Base-by-base conservation (phyloP, 2,329 filamentous ascomycete species). In the Xylaria sp. region DNA sequence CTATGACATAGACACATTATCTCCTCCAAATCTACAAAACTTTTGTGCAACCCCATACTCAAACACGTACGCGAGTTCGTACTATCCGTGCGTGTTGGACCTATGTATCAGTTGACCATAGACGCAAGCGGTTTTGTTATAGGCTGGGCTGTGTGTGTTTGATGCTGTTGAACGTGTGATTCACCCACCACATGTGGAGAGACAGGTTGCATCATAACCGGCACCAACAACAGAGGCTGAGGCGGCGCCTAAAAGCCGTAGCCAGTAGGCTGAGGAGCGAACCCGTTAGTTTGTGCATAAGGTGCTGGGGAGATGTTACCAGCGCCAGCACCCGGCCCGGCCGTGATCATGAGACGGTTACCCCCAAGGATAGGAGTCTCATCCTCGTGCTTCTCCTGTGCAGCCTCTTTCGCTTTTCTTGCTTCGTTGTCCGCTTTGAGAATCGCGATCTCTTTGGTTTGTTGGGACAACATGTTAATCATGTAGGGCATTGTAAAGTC, bases 401-500 rank as follows among this genome's bases (percentile, higher is more conserved):
- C 86, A 73, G 84, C 83, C 75, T 96, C 92, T 71, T 89, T 89
- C 39, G 85, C 85, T 81, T 97, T 97, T 76, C 94, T 91, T 77
- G 94, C 92, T 81, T 99, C 96, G 77, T 98, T 99, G 81, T 99
- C 96, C 69, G 93, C 92, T 86, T 96, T 97, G 68, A 99, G 87
- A 66, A 85, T 79, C 66, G 94, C 89, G 73, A 99, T 91, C 63
- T 96, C 91, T 72, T 91, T 89, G 44, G 93, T 94, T 82, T 98
- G 94, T 81, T 97, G 94, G 73, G 90, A 89, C 70, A 99, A 86
- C 84, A 96, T 92, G 84, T 98, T 99, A 87, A 99, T 98, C 93
- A 99, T 96, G 86, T 97, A 99, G 20, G 96, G 96, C 96, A 99
- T 99, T 54, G 94, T 97, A 83, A 97, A 99, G 83, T 99, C 96